Evolutionary conservation across 2,329 filamentous ascomycete genomes (phyloP).

Genomic region (Aspergillus fructus): DNA sequence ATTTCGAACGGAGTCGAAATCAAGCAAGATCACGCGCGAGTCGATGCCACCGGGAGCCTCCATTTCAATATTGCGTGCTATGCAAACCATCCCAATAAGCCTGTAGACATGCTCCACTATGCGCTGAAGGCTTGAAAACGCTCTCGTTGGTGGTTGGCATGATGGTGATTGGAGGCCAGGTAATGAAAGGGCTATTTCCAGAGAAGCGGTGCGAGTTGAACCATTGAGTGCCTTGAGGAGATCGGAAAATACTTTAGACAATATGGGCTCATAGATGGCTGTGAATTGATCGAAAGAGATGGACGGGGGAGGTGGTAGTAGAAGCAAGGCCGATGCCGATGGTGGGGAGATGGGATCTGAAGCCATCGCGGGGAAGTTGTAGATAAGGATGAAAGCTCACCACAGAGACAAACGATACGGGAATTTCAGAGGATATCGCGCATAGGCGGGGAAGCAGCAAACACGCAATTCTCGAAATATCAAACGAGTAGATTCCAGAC

Average conservation of each 20-base stretch:
- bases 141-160: constrained; percentile 52
- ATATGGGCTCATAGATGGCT: constrained; percentile 60
- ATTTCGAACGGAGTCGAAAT: constrained; percentile 51
- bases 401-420: background rate
- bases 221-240: constrained; percentile 41
- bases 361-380: constrained; percentile 23
- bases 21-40: constrained; percentile 70
- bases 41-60: constrained; percentile 72
- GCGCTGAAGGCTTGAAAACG: constrained; percentile 70
- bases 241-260: constrained; percentile 55
- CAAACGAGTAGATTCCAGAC: background rate
- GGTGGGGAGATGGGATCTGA: constrained; percentile 20
- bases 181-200: constrained; percentile 64
- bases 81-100: constrained; percentile 71
- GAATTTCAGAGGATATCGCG: background rate
- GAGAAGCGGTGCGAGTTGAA: constrained; percentile 34
- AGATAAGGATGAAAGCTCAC: constrained; percentile 5
- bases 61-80: constrained; percentile 62
- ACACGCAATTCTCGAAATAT: background rate
- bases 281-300: constrained; percentile 53
- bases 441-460: background rate
- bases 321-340: constrained; percentile 51
- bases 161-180: constrained; percentile 59
- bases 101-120: constrained; percentile 76
- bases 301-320: constrained; percentile 63